phyloP scores from a whole-genome alignment of 768 basidiomycete genomes.

The Lepiota venenata region DNA sequence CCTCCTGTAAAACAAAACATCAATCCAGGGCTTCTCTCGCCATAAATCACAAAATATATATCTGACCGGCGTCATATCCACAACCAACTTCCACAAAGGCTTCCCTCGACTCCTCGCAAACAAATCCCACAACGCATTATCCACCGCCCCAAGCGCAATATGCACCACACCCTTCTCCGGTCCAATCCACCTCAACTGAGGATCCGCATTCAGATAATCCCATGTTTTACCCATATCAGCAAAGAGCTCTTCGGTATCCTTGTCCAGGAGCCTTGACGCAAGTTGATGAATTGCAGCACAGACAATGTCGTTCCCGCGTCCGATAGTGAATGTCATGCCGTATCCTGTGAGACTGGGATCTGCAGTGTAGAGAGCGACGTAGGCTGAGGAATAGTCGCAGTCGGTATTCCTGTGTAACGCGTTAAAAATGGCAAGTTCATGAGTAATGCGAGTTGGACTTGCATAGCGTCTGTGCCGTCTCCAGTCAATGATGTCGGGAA shows the following conservation, averaged over 20 bases:
- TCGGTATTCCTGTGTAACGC: slow-evolving; percentile 77
- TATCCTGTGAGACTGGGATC: slow-evolving; percentile 79
- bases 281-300: slow-evolving; percentile 71
- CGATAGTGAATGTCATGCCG: slow-evolving; percentile 94
- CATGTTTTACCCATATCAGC: slow-evolving; percentile 89
- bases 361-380: slow-evolving; percentile 68
- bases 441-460: slow-evolving; percentile 18
- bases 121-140: slow-evolving; percentile 96
- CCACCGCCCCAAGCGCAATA: slow-evolving; percentile 83
- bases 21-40: not conserved
- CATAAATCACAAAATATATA: not conserved
- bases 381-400: slow-evolving; percentile 95
- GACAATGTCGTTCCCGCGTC: slow-evolving; percentile 93
- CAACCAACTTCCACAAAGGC: slow-evolving; percentile 92
- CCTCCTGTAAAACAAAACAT: slow-evolving; percentile 62
- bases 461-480: slow-evolving; percentile 95
- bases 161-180: slow-evolving; percentile 96
- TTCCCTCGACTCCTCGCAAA: slow-evolving; percentile 76
- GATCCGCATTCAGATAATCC: slow-evolving; percentile 83
- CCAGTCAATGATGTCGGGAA: slow-evolving; percentile 91
- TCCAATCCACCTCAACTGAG: slow-evolving; percentile 93
- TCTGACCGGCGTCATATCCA: slow-evolving; percentile 77
- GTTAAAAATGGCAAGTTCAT: too few species aligned
- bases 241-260: slow-evolving; percentile 79
- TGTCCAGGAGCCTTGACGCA: slow-evolving; percentile 78